Evolutionary conservation across 306 rosid genomes (phyloP).

Genomic region (Cucumis sativus): DNA sequence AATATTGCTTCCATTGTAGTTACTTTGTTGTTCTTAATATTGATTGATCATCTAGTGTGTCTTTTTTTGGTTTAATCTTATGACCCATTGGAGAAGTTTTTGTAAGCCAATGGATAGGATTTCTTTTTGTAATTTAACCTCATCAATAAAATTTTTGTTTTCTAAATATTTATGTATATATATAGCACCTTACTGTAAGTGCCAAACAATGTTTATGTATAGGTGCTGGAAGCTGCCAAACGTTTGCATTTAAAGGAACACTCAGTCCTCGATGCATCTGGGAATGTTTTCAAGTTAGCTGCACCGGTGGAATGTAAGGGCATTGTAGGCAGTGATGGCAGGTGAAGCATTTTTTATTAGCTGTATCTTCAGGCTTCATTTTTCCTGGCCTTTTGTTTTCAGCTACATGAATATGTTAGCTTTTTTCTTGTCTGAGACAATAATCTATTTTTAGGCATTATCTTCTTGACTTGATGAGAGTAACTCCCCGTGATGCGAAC

Average conservation of each 20-base stretch:
- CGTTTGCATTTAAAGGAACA: constrained; percentile 92
- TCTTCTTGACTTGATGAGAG: constrained; percentile 96
- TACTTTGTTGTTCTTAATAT: background rate
- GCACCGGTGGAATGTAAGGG: constrained; percentile 99
- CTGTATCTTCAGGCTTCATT: background rate
- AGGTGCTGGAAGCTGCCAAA: constrained; percentile 93
- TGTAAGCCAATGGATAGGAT: too few species aligned
- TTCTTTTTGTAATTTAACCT: too few species aligned
- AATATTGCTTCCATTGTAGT: background rate
- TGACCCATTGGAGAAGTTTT: too few species aligned
- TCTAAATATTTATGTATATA: too few species aligned
- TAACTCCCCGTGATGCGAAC: constrained; percentile 95
- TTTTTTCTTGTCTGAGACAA: background rate
- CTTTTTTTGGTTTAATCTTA: background rate
- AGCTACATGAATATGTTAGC: background rate
- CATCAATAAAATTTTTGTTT: too few species aligned
- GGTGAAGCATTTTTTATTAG: constrained; percentile 29
- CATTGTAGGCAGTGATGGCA: constrained; percentile 95
- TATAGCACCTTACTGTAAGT: constrained; percentile 5
- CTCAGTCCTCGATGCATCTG: constrained; percentile 79
- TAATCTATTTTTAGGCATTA: constrained; percentile 50
- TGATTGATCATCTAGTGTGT: background rate
- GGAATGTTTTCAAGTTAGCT: constrained; percentile 74
- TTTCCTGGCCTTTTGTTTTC: background rate
- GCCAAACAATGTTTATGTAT: constrained; percentile 15